Percentiles rank a stretch among this genome's conserved stretches.
Evolutionary conservation across 2,329 filamentous ascomycete genomes (phyloP).

Genomic region (Colletotrichum sansevieriae): DNA sequence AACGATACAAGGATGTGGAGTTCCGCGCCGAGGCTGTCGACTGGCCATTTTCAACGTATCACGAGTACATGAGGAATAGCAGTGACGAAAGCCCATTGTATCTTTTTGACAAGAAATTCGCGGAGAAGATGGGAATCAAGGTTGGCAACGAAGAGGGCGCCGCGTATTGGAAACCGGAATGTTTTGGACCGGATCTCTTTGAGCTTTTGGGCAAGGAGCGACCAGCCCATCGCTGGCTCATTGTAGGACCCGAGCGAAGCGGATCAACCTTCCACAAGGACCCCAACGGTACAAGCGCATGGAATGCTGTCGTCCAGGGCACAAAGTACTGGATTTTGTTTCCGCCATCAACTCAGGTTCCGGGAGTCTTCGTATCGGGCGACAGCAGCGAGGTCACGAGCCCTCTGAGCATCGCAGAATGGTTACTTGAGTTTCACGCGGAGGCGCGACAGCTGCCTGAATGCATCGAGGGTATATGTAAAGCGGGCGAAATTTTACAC

Average conservation of each 20-base stretch:
- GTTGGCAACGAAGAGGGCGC: slow-evolving; percentile 65
- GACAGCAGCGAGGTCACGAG: slow-evolving; percentile 95
- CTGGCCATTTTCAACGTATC: slow-evolving; percentile 87
- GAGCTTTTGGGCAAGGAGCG: slow-evolving; percentile 81
- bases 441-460: slow-evolving; percentile 82
- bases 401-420: slow-evolving; percentile 96
- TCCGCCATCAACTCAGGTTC: slow-evolving; percentile 81
- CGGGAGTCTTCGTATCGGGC: slow-evolving; percentile 88
- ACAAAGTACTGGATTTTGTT: slow-evolving; percentile 99
- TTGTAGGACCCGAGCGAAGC: slow-evolving; percentile 87
- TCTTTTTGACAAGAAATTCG: slow-evolving; percentile 89
- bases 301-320: slow-evolving; percentile 93
- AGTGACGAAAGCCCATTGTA: slow-evolving; percentile 91
- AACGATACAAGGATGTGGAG: slow-evolving; percentile 72
- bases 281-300: slow-evolving; percentile 80
- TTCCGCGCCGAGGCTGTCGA: slow-evolving; percentile 95
- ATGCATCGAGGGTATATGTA: slow-evolving; percentile 88
- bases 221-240: slow-evolving; percentile 92
- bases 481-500: slow-evolving; percentile 87
- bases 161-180: slow-evolving; percentile 83
- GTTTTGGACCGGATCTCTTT: slow-evolving; percentile 91
- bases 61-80: slow-evolving; percentile 83
- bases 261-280: slow-evolving; percentile 96
- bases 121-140: slow-evolving; percentile 82
- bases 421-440: slow-evolving; percentile 89